Conservation (phyloP, 495 filamentous ascomycete species). For the Podospora didyma region DNA sequence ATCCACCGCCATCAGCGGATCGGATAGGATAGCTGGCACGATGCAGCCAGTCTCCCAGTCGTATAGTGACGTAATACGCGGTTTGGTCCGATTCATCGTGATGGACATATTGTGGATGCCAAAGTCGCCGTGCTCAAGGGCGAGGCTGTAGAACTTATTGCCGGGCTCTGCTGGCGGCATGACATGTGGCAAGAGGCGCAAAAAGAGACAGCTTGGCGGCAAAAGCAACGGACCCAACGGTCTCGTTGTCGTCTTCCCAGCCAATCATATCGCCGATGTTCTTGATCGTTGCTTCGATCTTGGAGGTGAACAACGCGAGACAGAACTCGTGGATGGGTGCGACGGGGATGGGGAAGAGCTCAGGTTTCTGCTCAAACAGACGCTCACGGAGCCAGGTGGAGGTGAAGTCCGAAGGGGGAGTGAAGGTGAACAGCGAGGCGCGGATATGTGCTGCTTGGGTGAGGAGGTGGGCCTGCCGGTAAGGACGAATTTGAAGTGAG, state of each 20-base stretch:
- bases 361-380: neutral
- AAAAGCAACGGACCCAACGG: conserved; percentile 24
- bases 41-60: conserved; percentile 32
- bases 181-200: conserved; percentile 28
- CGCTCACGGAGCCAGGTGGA: conserved; percentile 17
- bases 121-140: conserved; percentile 35
- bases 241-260: conserved; percentile 25
- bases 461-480: conserved; percentile 3
- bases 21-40: conserved; percentile 31
- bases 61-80: conserved; percentile 27
- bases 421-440: conserved; percentile 30
- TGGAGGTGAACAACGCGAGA: conserved; percentile 27
- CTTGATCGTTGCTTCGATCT: conserved; percentile 31
- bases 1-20: conserved; percentile 27
- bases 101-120: conserved; percentile 33
- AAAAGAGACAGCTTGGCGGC: conserved; percentile 29
- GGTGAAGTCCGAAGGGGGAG: conserved; percentile 15
- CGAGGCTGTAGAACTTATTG: conserved; percentile 24
- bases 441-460: conserved; percentile 25
- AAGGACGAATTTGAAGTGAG: too few species aligned
- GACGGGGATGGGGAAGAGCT: conserved; percentile 18
- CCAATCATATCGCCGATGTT: conserved; percentile 32
- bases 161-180: conserved; percentile 10
- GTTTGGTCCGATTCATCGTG: conserved; percentile 20
- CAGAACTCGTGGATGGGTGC: conserved; percentile 33